phyloP scores from a whole-genome alignment of 2,329 filamentous ascomycete species.

The Fusarium buxicola region DNA sequence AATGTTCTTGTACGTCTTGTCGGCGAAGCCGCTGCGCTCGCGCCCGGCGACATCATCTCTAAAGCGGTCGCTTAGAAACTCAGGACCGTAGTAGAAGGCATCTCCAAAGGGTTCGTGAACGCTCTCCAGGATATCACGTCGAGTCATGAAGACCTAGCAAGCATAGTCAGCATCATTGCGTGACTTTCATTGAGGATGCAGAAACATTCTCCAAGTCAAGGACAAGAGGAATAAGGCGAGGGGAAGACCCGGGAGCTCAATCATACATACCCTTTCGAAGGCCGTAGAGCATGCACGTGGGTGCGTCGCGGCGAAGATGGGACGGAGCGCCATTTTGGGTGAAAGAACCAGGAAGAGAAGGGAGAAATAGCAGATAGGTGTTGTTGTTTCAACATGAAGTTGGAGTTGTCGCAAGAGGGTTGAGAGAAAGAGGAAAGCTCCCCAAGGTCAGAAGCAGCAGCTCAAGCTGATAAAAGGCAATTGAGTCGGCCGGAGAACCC shows the following conservation, averaged over 20 bases:
- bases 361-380: constrained; percentile 45
- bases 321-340: constrained; percentile 70
- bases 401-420: constrained; percentile 23
- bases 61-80: constrained; percentile 84
- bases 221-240: neutral
- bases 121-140: constrained; percentile 81
- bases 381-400: constrained; percentile 45
- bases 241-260: constrained; percentile 1
- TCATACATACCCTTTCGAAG: constrained; percentile 88
- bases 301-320: constrained; percentile 94
- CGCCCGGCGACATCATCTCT: constrained; percentile 71
- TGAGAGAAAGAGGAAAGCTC: constrained; percentile 29
- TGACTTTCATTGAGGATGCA: neutral
- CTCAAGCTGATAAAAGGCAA: constrained; percentile 36
- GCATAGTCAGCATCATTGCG: constrained; percentile 11
- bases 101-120: constrained; percentile 97
- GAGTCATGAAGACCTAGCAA: constrained; percentile 92
- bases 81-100: constrained; percentile 95
- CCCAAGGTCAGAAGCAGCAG: constrained; percentile 18
- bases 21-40: constrained; percentile 71
- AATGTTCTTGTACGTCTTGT: constrained; percentile 80
- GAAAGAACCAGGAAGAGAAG: constrained; percentile 46
- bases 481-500: constrained; percentile 12
- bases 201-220: neutral
- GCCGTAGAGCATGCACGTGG: constrained; percentile 96